Evolutionary conservation across 2,329 filamentous ascomycete genomes (phyloP).

Genomic region (Cladosporium colombiae): DNA sequence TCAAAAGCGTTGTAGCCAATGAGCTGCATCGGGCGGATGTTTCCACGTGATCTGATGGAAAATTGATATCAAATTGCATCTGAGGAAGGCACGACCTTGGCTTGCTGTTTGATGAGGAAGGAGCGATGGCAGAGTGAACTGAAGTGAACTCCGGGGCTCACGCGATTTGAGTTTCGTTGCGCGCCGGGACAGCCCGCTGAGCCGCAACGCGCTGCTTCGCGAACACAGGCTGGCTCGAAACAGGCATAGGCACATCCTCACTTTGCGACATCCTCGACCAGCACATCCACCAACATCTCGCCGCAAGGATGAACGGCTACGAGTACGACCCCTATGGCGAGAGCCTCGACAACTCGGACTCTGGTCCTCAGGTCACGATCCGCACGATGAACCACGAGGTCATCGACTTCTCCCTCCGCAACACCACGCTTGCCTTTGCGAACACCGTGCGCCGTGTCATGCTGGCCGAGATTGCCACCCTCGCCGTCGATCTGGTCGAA

Average conservation of each 20-base stretch:
- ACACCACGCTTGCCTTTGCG: conserved; percentile 86
- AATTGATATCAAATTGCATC: background rate
- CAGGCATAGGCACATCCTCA: background rate
- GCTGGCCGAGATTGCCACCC: conserved; percentile 88
- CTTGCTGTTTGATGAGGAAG: background rate
- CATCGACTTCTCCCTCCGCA: conserved; percentile 88
- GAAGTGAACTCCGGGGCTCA: background rate
- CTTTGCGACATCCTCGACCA: conserved; percentile 1
- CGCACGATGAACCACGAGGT: conserved; percentile 65
- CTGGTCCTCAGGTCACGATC: conserved; percentile 50
- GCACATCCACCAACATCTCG: background rate
- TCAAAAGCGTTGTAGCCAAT: background rate
- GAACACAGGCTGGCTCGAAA: background rate
- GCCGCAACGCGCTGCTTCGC: conserved; percentile 7
- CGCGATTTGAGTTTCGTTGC: background rate
- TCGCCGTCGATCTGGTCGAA: conserved; percentile 93
- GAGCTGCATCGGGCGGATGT: background rate
- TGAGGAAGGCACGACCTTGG: background rate
- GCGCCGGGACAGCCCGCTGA: background rate
- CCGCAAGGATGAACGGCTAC: conserved; percentile 18
- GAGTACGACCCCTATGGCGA: conserved; percentile 28
- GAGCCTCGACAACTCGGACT: conserved; percentile 45
- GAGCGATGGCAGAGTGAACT: background rate
- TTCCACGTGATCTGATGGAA: background rate
- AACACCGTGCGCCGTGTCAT: conserved; percentile 90